Evolutionary conservation across 2,329 filamentous ascomycete species (phyloP).

Genomic region (Trichoderma polysporum): DNA sequence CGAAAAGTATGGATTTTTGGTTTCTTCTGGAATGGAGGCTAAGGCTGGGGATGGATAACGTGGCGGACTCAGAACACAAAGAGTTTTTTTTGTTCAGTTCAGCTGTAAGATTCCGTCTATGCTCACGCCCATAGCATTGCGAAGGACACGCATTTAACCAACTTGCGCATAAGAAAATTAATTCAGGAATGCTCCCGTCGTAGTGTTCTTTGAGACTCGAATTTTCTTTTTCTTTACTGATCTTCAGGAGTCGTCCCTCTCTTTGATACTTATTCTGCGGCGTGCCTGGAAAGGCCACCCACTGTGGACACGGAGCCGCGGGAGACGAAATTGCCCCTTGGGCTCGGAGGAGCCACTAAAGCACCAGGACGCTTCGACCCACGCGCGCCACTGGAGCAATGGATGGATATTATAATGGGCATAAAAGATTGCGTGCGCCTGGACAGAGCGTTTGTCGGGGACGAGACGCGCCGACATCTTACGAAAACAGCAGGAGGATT

Average conservation of each 20-base stretch:
- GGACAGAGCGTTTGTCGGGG: neutral
- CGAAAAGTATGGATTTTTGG: neutral
- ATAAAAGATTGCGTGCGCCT: neutral
- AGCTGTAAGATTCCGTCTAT: neutral
- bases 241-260: conserved; percentile 11
- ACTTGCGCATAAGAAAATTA: neutral
- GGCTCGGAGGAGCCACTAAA: neutral
- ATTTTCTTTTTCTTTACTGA: neutral
- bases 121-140: neutral
- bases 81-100: neutral
- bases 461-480: neutral
- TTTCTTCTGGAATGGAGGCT: neutral
- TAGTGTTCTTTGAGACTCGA: neutral
- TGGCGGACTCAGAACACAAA: neutral
- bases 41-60: neutral
- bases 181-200: neutral
- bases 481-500: neutral
- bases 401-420: neutral
- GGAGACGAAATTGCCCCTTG: conserved; percentile 13
- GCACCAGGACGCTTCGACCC: neutral
- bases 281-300: neutral
- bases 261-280: neutral
- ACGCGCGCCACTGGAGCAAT: neutral
- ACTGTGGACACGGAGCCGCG: neutral
- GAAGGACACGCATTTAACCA: too few relatives aligned